Conservation (phyloP, 208 protist species). For the Acanthamoeba healyi region DNA sequence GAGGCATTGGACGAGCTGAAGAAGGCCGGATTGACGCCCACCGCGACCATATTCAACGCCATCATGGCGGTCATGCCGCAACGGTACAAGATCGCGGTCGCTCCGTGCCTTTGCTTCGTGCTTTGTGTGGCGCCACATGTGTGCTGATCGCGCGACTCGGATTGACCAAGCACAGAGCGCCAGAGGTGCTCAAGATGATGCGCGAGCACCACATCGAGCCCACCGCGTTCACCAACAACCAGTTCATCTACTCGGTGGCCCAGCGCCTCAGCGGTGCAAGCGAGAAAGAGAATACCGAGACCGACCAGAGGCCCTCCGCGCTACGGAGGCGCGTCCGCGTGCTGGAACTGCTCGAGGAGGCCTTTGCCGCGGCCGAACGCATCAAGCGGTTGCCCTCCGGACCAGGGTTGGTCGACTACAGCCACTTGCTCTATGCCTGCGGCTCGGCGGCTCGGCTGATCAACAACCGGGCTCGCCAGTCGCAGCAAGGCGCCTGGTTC, state of each 20-base stretch:
- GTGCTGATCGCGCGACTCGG: neutral
- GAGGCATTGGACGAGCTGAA: neutral
- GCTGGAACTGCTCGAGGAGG: slow-evolving; percentile 2
- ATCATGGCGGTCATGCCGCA: neutral
- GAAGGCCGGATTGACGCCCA: neutral
- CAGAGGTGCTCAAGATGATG: neutral
- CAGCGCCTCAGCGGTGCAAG: neutral
- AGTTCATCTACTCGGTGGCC: neutral
- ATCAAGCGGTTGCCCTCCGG: neutral
- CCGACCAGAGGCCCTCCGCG: neutral
- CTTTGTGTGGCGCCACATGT: neutral
- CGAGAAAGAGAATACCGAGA: neutral
- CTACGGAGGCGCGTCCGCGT: neutral
- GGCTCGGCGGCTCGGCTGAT: neutral
- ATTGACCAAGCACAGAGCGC: neutral
- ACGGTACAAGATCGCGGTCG: neutral
- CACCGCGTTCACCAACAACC: neutral
- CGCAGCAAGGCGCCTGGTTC: no score
- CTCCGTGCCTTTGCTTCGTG: no score
- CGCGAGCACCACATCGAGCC: neutral
- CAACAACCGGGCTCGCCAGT: neutral
- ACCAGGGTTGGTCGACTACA: neutral
- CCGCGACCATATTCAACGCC: neutral
- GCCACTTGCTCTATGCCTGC: neutral
- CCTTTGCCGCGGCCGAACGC: neutral